Evolutionary conservation across 371 early-diverging fungal genomes (phyloP).

Genomic region (Cokeromyces recurvatus): DNA sequence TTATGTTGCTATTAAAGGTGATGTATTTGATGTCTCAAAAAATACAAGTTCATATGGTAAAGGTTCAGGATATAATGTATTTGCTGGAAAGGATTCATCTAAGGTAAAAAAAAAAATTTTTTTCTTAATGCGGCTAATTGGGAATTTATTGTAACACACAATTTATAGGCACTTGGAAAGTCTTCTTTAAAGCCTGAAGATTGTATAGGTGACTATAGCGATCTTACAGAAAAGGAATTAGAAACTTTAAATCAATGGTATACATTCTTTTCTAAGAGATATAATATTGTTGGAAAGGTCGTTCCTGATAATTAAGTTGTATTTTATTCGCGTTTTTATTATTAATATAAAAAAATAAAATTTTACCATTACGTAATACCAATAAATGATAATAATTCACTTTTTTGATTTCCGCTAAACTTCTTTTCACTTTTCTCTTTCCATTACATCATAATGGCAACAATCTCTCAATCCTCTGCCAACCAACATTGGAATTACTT

Average conservation of each 20-base stretch:
- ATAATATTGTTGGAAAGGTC: slow-evolving; percentile 68
- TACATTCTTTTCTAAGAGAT: slow-evolving; percentile 70
- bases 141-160: too few species aligned
- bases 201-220: slow-evolving; percentile 66
- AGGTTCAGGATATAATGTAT: slow-evolving; percentile 65
- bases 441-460: slow-evolving; percentile 12
- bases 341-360: too few species aligned
- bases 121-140: too few species aligned
- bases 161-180: slow-evolving; percentile 67
- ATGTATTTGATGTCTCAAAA: slow-evolving; percentile 74
- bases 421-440: background rate
- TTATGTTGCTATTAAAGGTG: slow-evolving; percentile 81
- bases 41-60: slow-evolving; percentile 67
- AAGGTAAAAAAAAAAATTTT: slow-evolving; percentile 35
- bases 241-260: slow-evolving; percentile 77
- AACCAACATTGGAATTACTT: slow-evolving; percentile 30
- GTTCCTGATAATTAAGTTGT: slow-evolving; percentile 30
- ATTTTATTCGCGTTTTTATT: too few species aligned
- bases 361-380: too few species aligned
- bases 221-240: slow-evolving; percentile 61
- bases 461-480: slow-evolving; percentile 15
- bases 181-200: slow-evolving; percentile 72
- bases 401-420: background rate
- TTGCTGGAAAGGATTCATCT: slow-evolving; percentile 81
- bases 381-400: too few species aligned